Conservation (phyloP, 2,329 filamentous ascomycete genomes). For the Alternaria tenuissima region DNA sequence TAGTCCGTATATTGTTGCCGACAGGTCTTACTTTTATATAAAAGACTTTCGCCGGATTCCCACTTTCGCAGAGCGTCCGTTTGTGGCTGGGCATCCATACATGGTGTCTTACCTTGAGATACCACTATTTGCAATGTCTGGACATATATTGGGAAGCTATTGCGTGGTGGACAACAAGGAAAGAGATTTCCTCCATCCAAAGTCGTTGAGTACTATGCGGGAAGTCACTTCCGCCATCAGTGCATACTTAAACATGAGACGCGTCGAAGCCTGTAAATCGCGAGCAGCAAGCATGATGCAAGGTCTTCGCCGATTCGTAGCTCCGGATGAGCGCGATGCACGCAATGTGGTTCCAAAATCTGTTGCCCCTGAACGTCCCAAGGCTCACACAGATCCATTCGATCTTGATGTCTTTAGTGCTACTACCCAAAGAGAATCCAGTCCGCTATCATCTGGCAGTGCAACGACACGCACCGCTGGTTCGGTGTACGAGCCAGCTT, state of each 20-base stretch:
- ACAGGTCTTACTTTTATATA: conserved; percentile 15
- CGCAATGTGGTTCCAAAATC: not conserved
- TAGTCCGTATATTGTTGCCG: conserved; percentile 11
- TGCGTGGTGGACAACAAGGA: conserved; percentile 19
- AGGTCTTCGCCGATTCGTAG: conserved; percentile 18
- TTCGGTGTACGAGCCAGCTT: not conserved
- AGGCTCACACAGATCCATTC: conserved; percentile 2
- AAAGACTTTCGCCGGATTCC: conserved; percentile 18
- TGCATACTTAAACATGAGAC: conserved; percentile 18
- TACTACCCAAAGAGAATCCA: conserved; percentile 2
- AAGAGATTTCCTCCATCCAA: conserved; percentile 14
- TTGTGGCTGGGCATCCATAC: conserved; percentile 13
- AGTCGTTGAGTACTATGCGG: conserved; percentile 6
- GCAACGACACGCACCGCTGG: not conserved
- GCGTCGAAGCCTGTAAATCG: conserved; percentile 12
- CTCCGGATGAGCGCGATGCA: not conserved
- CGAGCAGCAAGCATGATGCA: conserved; percentile 21
- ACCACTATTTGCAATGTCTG: conserved; percentile 15
- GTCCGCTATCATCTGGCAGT: not conserved
- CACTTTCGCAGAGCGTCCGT: conserved; percentile 13
- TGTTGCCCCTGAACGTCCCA: not conserved
- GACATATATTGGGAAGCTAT: conserved; percentile 20
- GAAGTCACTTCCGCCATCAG: conserved; percentile 17
- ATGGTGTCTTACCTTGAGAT: conserved; percentile 21
- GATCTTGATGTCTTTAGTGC: conserved; percentile 9